Conservation (phyloP, 2,329 filamentous ascomycete species). For the Cytospora piceae region DNA sequence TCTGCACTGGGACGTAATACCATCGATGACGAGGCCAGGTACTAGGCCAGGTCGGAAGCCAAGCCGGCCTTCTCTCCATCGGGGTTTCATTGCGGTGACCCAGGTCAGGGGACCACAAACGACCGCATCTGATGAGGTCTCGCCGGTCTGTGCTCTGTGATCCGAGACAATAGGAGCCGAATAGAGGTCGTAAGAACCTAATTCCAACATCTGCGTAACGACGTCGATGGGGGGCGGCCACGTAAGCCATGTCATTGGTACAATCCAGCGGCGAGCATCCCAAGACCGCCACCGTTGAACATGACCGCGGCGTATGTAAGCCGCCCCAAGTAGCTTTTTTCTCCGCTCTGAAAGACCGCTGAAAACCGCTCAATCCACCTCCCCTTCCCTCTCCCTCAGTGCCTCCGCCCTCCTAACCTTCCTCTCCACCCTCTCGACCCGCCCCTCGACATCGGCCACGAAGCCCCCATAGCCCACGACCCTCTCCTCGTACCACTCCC, state of each 20-base stretch:
- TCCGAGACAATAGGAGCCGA: not conserved
- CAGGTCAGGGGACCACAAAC: not conserved
- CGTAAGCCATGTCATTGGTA: not conserved
- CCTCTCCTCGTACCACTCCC: slow-evolving; percentile 74
- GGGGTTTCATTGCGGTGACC: not conserved
- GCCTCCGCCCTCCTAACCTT: slow-evolving; percentile 65
- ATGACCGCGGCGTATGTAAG: not conserved
- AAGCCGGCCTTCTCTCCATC: not conserved
- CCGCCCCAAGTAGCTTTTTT: not conserved
- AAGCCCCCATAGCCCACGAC: slow-evolving; percentile 69
- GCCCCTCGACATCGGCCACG: slow-evolving; percentile 72
- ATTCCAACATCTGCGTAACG: not conserved
- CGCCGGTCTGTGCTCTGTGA: not conserved
- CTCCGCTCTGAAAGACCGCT: not conserved
- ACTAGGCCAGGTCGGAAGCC: not conserved
- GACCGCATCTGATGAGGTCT: not conserved
- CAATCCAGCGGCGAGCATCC: not conserved
- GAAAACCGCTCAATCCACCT: slow-evolving; percentile 41
- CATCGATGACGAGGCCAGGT: not conserved
- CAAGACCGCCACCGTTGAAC: not conserved
- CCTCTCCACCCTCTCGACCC: slow-evolving; percentile 68
- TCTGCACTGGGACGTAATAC: not conserved
- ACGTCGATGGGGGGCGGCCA: not conserved
- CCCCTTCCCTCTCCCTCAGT: slow-evolving; percentile 54
- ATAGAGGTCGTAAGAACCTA: not conserved